Base-by-base conservation (phyloP, 805 yeast genomes). In the Yamadazyma philogaea region DNA sequence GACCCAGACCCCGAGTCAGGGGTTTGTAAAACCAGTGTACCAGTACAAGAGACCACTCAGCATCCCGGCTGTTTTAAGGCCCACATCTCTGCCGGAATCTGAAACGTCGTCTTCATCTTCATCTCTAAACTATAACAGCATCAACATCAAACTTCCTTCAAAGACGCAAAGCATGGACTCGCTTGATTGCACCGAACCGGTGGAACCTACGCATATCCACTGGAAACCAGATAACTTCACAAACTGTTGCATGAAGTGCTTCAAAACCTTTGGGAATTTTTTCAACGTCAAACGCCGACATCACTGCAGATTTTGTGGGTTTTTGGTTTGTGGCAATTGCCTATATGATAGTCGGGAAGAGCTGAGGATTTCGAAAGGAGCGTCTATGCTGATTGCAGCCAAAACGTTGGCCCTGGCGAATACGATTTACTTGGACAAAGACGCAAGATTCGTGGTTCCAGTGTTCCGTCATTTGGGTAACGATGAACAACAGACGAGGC, bases 231-330 rank as follows among this genome's bases (percentile, higher is more conserved):
- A 77, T 55, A 53, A 50, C 34, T 57, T 54, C 40, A 55, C 71
- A n/a, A 48, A 55, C 40, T 60, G 60, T 38, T 78, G 82, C 56
- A 58, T 64, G 66, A 61, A 60, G 44, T 69, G 75, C 45, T 65
- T 68, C 44, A 58, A 57, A 26, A 51, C 53, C 7, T 68, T 69
- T 45, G 45, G 45, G 8, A 42, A 33, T 18, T 60, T 63, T 47
- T 51, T 47, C 34, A 64, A 64, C 16, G 50, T 68, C 14, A 54
- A 46, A 34, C 45, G 64, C 28, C 62, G 72, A 40, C 81, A 75
- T 52, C 81, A 75, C 51, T 75, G 81, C 49, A 49, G 81, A 14
- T 75, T 69, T 45, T 75, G 81, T 54, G 81, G 81, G 2, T 61
- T 61, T 24, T 68, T 74, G 8, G 72, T 66, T 39, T 75, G 81